A percentile compares a stretch with the other conserved stretches of the same genome.
Conservation (phyloP, 2,329 filamentous ascomycete genomes). For the Claviceps maximensis region DNA sequence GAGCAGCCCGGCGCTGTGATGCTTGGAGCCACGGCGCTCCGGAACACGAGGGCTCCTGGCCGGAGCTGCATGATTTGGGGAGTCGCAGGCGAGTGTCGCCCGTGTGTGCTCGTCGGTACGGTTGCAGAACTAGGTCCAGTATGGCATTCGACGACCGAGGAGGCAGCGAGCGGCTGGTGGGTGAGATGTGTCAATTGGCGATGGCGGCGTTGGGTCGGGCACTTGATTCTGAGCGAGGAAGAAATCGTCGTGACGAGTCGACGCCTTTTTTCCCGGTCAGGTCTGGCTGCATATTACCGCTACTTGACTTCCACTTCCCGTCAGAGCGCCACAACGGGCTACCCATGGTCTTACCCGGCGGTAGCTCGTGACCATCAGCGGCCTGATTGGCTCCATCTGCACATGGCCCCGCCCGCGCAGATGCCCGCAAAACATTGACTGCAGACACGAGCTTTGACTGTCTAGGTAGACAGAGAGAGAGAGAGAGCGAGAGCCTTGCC, state of each 20-base stretch:
- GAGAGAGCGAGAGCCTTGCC: too few relatives aligned
- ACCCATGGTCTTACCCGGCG: neutral
- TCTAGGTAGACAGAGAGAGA: too few relatives aligned
- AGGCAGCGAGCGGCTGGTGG: neutral
- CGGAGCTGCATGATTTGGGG: conserved; percentile 36
- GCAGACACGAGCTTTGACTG: too few relatives aligned
- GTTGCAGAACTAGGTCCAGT: too few relatives aligned
- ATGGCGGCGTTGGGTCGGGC: neutral
- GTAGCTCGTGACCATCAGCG: neutral
- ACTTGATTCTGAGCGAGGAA: neutral
- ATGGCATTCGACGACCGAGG: too few relatives aligned
- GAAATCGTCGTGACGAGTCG: neutral
- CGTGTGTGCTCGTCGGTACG: too few relatives aligned
- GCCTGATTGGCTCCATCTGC: neutral
- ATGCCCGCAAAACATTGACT: neutral
- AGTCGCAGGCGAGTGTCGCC: neutral
- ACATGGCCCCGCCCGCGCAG: neutral
- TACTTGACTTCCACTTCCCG: too few relatives aligned
- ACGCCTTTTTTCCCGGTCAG: neutral
- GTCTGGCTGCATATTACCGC: neutral
- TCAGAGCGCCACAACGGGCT: neutral
- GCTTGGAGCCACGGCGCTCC: conserved; percentile 22
- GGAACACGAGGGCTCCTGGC: conserved; percentile 37
- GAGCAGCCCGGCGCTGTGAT: conserved; percentile 17
- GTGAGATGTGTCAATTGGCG: neutral